Conservation (phyloP, 176 grass and related monocot species). For the Lolium multiflorum region DNA sequence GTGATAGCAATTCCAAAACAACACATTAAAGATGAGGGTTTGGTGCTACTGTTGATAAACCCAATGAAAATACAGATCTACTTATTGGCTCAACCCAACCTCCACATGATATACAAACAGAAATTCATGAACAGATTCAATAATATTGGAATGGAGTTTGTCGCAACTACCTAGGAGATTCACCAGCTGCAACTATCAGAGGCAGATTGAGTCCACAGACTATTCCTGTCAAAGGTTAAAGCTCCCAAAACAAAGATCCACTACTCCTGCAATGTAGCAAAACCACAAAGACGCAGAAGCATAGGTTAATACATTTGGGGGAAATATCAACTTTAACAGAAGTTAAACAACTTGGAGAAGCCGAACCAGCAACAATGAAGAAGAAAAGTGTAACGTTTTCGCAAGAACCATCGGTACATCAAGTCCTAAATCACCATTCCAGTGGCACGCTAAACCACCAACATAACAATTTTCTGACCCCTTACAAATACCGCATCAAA, state of each 20-base stretch:
- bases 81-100: neutral
- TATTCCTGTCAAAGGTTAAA: neutral
- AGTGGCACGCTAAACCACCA: neutral
- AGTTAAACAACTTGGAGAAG: constrained; percentile 31
- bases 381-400: neutral
- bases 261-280: constrained; percentile 40
- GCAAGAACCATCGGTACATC: constrained; percentile 7
- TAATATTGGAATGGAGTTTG: neutral
- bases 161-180: neutral
- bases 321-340: constrained; percentile 45
- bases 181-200: constrained; percentile 9
- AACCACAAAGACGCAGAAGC: constrained; percentile 35
- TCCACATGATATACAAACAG: neutral
- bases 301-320: neutral
- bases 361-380: neutral
- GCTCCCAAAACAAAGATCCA: neutral
- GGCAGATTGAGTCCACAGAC: neutral
- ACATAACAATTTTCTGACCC: neutral
- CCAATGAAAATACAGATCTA: neutral
- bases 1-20: no score
- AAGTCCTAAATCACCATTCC: neutral
- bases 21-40: neutral
- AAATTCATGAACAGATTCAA: constrained; percentile 6
- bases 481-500: neutral
- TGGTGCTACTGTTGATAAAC: neutral